These are phyloP conservation scores for Barnettozyma botsteinii DNA, from an alignment of 805 yeast genomes.

Conservation along the genomic window DNA sequence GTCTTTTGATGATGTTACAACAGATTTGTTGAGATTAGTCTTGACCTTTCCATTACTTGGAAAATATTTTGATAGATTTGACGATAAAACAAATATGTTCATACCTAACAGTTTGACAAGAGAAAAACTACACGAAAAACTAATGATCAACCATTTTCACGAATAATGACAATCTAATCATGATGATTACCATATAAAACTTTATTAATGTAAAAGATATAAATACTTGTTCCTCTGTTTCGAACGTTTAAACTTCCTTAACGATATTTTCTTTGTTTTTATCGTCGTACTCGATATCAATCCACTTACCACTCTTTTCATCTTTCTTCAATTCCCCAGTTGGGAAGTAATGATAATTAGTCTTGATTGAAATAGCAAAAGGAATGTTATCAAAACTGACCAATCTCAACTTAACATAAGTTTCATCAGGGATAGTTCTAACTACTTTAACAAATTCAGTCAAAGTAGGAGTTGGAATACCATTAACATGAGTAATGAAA, in stretches of 20 bases:
- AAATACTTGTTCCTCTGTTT: background rate
- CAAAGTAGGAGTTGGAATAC: constrained; percentile 61
- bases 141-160: constrained; percentile 1
- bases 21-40: background rate
- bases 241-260: constrained; percentile 14
- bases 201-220: background rate
- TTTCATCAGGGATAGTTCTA: constrained; percentile 66
- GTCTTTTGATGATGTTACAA: background rate
- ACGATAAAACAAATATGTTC: background rate
- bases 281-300: constrained; percentile 43
- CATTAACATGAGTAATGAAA: constrained; percentile 88
- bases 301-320: constrained; percentile 44
- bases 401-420: constrained; percentile 74
- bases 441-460: constrained; percentile 62
- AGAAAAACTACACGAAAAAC: background rate
- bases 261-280: constrained; percentile 25
- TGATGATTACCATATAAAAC: background rate
- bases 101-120: background rate
- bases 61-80: constrained; percentile 4
- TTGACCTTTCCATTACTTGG: constrained; percentile 3
- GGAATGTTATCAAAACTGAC: constrained; percentile 86
- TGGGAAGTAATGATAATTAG: constrained; percentile 85
- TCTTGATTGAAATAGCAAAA: constrained; percentile 76
- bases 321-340: constrained; percentile 56
- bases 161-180: background rate